phyloP scores from a whole-genome alignment of 2,329 filamentous ascomycete species.

The Xylariaceae sp. region DNA sequence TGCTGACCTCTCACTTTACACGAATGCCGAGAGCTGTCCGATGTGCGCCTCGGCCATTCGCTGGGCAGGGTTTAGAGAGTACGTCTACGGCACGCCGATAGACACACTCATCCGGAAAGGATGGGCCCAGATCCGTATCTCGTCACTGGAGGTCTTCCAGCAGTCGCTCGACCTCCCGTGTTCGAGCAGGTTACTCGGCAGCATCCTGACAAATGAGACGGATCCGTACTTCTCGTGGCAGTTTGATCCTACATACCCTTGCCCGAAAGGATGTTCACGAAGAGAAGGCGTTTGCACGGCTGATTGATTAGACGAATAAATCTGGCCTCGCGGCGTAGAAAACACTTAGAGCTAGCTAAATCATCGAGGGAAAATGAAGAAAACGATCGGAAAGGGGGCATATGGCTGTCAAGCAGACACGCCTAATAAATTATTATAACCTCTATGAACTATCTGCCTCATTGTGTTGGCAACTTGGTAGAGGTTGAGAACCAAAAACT shows the following conservation, averaged over 20 bases:
- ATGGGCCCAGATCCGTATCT: conserved; percentile 55
- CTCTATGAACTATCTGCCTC: too few relatives aligned
- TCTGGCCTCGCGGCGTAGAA: too few relatives aligned
- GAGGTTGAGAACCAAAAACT: too few relatives aligned
- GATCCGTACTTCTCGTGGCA: conserved; percentile 59
- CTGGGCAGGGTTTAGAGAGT: conserved; percentile 58
- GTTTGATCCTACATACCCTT: conserved; percentile 39
- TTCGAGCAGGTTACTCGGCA: conserved; percentile 45
- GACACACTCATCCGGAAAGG: conserved; percentile 48
- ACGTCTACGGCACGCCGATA: conserved; percentile 57
- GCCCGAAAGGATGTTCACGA: conserved; percentile 18
- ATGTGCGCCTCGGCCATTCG: conserved; percentile 62
- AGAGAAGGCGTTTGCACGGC: conserved; percentile 13
- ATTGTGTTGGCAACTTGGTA: too few relatives aligned
- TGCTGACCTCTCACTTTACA: conserved; percentile 53
- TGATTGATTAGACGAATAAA: not conserved
- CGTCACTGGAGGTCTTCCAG: conserved; percentile 49
- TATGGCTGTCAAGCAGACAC: too few relatives aligned
- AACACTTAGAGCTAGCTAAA: too few relatives aligned
- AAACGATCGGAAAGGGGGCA: too few relatives aligned
- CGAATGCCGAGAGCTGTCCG: conserved; percentile 59
- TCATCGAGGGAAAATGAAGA: too few relatives aligned
- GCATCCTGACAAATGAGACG: conserved; percentile 55
- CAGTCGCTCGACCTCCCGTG: conserved; percentile 42
- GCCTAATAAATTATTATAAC: too few relatives aligned